A percentile compares a stretch with the other conserved stretches of the same genome.
phyloP scores from a whole-genome alignment of 768 basidiomycete species.

The Boletus edulis region DNA sequence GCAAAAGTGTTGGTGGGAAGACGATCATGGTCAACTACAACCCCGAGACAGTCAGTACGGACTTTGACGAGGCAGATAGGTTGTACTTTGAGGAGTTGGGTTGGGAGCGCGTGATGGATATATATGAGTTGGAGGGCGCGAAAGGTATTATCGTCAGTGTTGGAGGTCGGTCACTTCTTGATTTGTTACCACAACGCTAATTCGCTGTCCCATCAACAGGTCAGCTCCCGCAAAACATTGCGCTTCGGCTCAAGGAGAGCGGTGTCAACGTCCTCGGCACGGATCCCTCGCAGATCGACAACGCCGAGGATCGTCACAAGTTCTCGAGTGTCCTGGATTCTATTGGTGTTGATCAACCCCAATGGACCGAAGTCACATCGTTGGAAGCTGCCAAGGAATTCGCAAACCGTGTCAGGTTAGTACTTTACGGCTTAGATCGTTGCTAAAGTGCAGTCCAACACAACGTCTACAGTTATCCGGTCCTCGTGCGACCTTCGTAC shows the following conservation, averaged over 20 bases:
- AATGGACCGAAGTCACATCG: conserved; percentile 90
- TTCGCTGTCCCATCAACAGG: conserved; percentile 41
- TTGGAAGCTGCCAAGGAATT: conserved; percentile 91
- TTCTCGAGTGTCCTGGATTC: conserved; percentile 96
- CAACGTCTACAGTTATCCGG: conserved; percentile 70
- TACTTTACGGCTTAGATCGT: background rate
- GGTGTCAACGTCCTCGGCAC: conserved; percentile 95
- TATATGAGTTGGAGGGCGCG: conserved; percentile 93
- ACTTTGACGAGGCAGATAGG: conserved; percentile 99
- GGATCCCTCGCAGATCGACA: conserved; percentile 93
- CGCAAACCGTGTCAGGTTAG: conserved; percentile 71
- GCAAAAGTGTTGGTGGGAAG: conserved; percentile 45
- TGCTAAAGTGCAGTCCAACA: background rate
- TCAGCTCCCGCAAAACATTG: conserved; percentile 98
- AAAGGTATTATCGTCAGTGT: conserved; percentile 96
- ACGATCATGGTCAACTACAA: conserved; percentile 99
- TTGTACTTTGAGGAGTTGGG: conserved; percentile 99
- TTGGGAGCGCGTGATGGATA: conserved; percentile 99
- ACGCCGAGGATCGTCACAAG: conserved; percentile 97
- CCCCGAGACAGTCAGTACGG: conserved; percentile 96
- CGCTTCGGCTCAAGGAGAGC: conserved; percentile 86
- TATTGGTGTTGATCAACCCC: conserved; percentile 95
- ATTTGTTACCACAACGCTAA: background rate
- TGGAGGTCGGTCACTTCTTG: conserved; percentile 61
- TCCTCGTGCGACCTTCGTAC: conserved; percentile 97